Evolutionary conservation across 2,329 filamentous ascomycete species (phyloP).

Genomic region (Cladosporium sp.): DNA sequence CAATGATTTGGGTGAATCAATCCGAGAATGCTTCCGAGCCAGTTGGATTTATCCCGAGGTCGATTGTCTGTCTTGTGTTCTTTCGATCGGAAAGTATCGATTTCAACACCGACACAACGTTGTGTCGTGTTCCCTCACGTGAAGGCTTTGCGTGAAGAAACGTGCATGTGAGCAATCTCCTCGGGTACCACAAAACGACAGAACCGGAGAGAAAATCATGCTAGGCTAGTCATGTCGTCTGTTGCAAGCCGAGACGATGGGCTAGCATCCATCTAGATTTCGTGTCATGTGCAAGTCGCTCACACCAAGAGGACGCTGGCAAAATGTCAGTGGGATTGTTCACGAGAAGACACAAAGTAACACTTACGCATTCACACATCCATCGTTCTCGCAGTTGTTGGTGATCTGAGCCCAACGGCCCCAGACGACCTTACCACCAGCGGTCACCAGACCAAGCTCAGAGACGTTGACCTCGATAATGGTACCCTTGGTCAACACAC

Average conservation of each 20-base stretch:
- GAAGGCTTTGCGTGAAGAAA: background rate
- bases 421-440: constrained; percentile 91
- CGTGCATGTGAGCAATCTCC: background rate
- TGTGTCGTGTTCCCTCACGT: background rate
- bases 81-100: background rate
- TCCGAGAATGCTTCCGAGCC: constrained; percentile 12
- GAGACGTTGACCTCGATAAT: constrained; percentile 89
- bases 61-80: background rate
- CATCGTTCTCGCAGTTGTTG: constrained; percentile 58
- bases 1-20: background rate
- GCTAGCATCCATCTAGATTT: background rate
- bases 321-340: background rate
- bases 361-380: constrained; percentile 44
- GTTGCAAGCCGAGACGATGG: background rate
- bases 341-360: background rate
- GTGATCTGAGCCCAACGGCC: constrained; percentile 74
- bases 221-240: background rate
- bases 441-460: constrained; percentile 85
- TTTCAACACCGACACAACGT: constrained; percentile 1
- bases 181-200: background rate
- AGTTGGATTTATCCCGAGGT: background rate
- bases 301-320: constrained; percentile 13
- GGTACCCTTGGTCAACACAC: constrained; percentile 81
- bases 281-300: background rate
- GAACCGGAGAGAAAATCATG: constrained; percentile 3